phyloP scores from a whole-genome alignment of 2,329 filamentous ascomycete genomes.

The Exophiala xenobiotica region DNA sequence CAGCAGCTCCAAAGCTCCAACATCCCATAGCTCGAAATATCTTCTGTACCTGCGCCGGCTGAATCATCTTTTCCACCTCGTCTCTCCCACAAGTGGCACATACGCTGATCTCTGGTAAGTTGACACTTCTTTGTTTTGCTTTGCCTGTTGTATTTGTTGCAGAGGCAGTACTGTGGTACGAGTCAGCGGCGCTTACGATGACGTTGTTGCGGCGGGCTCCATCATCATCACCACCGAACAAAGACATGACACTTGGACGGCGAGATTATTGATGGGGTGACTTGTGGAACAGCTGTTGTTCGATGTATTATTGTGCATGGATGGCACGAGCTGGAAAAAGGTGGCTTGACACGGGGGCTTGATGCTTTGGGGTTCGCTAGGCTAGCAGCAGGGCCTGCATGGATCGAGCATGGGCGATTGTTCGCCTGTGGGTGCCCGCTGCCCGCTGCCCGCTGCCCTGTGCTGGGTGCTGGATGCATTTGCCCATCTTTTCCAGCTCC shows the following conservation, averaged over 20 bases:
- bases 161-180: no score
- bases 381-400: neutral
- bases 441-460: neutral
- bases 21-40: neutral
- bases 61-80: neutral
- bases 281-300: no score
- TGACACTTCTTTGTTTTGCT: neutral
- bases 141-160: no score
- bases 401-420: neutral
- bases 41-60: neutral
- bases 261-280: no score
- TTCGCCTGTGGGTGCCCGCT: neutral
- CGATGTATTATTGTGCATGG: neutral
- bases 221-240: no score
- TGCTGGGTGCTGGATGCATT: neutral
- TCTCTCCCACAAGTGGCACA: neutral
- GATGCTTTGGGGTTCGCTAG: no score
- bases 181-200: no score
- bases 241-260: no score
- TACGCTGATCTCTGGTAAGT: neutral
- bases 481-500: conserved; percentile 7
- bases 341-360: no score
- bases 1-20: neutral
- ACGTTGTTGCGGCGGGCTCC: no score
- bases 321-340: neutral